Conservation (phyloP, 352 stramenopile genomes). For the Phytophthora fragariae region DNA sequence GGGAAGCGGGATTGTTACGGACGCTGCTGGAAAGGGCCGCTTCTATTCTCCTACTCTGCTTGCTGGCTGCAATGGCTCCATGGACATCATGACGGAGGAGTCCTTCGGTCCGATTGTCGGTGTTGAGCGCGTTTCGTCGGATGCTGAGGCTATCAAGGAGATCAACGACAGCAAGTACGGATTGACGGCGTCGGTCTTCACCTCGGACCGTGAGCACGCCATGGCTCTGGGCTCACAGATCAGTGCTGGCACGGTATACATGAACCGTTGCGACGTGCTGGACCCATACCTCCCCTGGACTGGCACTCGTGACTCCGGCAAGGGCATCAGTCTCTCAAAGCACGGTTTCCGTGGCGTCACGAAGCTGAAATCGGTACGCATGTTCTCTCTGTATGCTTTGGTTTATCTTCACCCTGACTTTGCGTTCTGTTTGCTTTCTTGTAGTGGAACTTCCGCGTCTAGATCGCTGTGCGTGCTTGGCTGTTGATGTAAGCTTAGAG, state of each 20-base stretch:
- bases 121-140: slow-evolving; percentile 73
- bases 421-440: slow-evolving; percentile 12
- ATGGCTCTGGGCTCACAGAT: slow-evolving; percentile 63
- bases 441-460: slow-evolving; percentile 81
- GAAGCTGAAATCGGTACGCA: slow-evolving; percentile 79
- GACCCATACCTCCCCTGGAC: slow-evolving; percentile 88
- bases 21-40: slow-evolving; percentile 62
- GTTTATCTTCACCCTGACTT: slow-evolving; percentile 13
- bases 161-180: slow-evolving; percentile 88
- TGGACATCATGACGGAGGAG: slow-evolving; percentile 86
- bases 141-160: slow-evolving; percentile 75
- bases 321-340: slow-evolving; percentile 85
- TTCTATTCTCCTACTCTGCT: slow-evolving; percentile 87
- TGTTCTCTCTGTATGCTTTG: neutral
- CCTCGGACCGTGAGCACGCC: slow-evolving; percentile 62
- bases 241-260: slow-evolving; percentile 82
- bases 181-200: slow-evolving; percentile 82
- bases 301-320: slow-evolving; percentile 79
- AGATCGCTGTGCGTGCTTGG: slow-evolving; percentile 22
- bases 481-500: neutral
- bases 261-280: slow-evolving; percentile 87
- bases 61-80: slow-evolving; percentile 66
- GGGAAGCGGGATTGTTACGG: slow-evolving; percentile 49
- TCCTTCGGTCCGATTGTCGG: slow-evolving; percentile 87
- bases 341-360: slow-evolving; percentile 83